These are phyloP conservation scores for Crithidia sp. DNA, from an alignment of 208 protist genomes.

Conservation along the genomic window DNA sequence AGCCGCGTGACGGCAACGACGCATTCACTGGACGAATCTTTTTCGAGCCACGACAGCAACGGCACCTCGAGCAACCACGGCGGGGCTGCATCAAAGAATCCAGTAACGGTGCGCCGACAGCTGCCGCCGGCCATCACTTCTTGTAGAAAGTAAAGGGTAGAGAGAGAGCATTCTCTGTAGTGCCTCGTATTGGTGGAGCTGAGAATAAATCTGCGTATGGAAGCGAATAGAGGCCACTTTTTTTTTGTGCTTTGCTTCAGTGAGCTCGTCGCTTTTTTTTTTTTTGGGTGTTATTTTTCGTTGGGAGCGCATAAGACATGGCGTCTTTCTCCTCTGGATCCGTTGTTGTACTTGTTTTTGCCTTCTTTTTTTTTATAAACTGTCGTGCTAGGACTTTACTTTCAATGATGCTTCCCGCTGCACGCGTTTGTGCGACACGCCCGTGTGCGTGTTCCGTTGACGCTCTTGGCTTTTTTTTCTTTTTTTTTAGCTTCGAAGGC, in stretches of 20 bases:
- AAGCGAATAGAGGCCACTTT: not conserved
- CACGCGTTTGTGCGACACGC: too few relatives aligned
- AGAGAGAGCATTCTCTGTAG: not conserved
- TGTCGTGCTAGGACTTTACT: too few relatives aligned
- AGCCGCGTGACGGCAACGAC: conserved; percentile 10
- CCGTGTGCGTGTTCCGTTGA: not conserved
- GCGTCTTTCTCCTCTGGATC: not conserved
- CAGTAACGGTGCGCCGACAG: conserved; percentile 45
- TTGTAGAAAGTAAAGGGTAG: conserved; percentile 20
- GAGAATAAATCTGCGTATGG: too few relatives aligned
- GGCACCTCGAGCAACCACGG: conserved; percentile 7
- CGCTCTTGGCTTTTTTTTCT: not conserved
- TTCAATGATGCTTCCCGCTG: too few relatives aligned
- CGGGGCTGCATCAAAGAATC: conserved; percentile 25
- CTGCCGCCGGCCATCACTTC: conserved; percentile 60
- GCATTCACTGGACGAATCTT: conserved; percentile 24
- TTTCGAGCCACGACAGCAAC: conserved; percentile 23
- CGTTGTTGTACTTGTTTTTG: not conserved
- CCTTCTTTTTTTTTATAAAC: not conserved
- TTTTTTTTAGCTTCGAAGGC: not conserved
- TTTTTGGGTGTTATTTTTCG: not conserved
- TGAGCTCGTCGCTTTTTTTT: not conserved
- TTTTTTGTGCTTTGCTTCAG: conserved; percentile 6
- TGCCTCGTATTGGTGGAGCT: too few relatives aligned
- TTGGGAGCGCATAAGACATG: not conserved